phyloP scores from a whole-genome alignment of 306 rosid species.

The Pyrus bretschneideri region DNA sequence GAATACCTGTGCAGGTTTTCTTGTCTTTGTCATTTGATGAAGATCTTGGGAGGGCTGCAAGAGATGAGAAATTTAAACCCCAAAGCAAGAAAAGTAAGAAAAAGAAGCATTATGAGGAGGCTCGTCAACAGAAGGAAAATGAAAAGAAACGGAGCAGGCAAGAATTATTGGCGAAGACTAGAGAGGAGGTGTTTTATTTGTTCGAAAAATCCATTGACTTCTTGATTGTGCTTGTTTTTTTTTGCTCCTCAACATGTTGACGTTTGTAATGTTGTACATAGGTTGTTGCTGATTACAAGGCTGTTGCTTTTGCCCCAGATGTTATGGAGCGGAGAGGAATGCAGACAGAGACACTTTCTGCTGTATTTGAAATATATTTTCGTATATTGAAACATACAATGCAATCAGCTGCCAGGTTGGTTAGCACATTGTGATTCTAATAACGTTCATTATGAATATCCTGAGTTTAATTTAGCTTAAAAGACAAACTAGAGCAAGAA shows the following conservation, averaged over 20 bases:
- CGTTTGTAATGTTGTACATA: constrained; percentile 21
- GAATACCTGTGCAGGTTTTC: constrained; percentile 60
- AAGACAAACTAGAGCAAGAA: background rate
- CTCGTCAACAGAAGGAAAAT: constrained; percentile 50
- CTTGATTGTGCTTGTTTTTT: constrained; percentile 14
- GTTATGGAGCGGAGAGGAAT: constrained; percentile 54
- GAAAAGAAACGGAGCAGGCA: constrained; percentile 64
- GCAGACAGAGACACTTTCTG: constrained; percentile 88
- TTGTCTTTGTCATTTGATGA: constrained; percentile 69
- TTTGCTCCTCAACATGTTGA: background rate
- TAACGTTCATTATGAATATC: background rate
- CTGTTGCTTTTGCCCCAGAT: constrained; percentile 74
- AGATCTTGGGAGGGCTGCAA: constrained; percentile 62
- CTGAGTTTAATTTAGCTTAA: background rate
- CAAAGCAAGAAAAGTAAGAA: constrained; percentile 56
- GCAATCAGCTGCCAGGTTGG: constrained; percentile 48
- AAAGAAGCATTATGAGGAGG: constrained; percentile 52
- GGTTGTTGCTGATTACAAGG: constrained; percentile 96
- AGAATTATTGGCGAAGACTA: constrained; percentile 55
- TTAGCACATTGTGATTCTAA: background rate
- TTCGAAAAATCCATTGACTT: constrained; percentile 4
- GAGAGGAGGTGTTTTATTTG: constrained; percentile 62
- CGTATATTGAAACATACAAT: constrained; percentile 78
- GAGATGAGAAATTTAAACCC: constrained; percentile 40
- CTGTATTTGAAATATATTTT: constrained; percentile 87